Percentiles rank a stretch among this genome's conserved stretches.
These are phyloP conservation scores for Quillaja saponaria DNA, from an alignment of 306 rosid species.

Conservation along the genomic window DNA sequence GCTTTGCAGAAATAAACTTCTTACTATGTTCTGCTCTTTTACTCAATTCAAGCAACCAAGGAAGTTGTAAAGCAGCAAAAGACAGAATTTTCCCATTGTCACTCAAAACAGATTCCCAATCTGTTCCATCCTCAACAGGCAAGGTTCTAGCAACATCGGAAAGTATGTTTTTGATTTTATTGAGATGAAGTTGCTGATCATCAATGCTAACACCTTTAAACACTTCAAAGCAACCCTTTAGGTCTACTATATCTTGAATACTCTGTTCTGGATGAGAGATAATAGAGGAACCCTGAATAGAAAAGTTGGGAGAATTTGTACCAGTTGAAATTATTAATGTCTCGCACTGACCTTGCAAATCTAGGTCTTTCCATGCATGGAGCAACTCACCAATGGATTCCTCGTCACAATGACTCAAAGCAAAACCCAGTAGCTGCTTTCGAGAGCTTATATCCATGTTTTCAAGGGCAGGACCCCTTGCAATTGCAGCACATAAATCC, in stretches of 20 bases:
- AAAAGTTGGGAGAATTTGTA: conserved; percentile 51
- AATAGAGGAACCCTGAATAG: conserved; percentile 56
- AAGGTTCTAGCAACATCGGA: conserved; percentile 70
- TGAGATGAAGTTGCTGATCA: conserved; percentile 61
- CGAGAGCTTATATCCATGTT: conserved; percentile 86
- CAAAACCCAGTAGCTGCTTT: conserved; percentile 86
- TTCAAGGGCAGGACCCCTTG: conserved; percentile 98
- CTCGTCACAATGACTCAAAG: conserved; percentile 92
- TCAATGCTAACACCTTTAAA: conserved; percentile 39
- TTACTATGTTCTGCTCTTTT: conserved; percentile 46
- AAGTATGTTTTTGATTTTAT: conserved; percentile 47
- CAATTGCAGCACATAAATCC: conserved; percentile 98
- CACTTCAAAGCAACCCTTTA: conserved; percentile 43
- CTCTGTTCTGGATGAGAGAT: conserved; percentile 43
- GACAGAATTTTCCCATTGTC: conserved; percentile 82
- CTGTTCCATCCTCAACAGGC: conserved; percentile 61
- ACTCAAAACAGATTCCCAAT: conserved; percentile 62
- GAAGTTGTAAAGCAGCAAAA: conserved; percentile 82
- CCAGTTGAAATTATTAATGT: conserved; percentile 58
- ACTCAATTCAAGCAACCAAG: conserved; percentile 87
- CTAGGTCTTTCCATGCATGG: conserved; percentile 92
- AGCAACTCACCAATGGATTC: conserved; percentile 93
- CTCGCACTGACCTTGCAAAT: conserved; percentile 92
- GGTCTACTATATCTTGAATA: conserved; percentile 48
- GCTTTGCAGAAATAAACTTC: conserved; percentile 51